Evolutionary conservation across 306 rosid species (phyloP).

Genomic region (Vachellia collinsii): DNA sequence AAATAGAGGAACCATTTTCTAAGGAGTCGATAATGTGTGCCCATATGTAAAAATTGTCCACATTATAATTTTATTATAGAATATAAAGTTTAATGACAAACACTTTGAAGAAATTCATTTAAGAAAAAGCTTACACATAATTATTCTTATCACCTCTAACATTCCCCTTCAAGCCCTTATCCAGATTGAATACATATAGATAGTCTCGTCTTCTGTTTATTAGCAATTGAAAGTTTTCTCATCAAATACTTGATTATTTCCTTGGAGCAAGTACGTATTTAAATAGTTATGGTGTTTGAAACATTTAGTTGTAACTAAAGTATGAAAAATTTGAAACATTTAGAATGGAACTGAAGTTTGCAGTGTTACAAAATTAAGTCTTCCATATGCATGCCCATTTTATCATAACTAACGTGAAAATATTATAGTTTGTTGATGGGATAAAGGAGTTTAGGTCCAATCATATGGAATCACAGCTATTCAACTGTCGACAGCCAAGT

Average conservation of each 20-base stretch:
- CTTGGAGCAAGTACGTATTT: not conserved
- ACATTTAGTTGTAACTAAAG: not conserved
- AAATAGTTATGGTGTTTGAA: not conserved
- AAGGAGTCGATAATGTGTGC: not conserved
- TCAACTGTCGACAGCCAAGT: conserved; percentile 69
- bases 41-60: not conserved
- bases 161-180: not conserved
- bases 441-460: conserved; percentile 47
- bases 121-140: not conserved
- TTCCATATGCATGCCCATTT: conserved; percentile 21
- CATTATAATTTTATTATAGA: not conserved
- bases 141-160: not conserved
- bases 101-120: not conserved
- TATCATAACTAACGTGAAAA: conserved; percentile 26
- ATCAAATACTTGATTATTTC: not conserved
- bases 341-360: not conserved
- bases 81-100: not conserved
- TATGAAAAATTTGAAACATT: not conserved
- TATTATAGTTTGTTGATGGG: conserved; percentile 57
- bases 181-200: not conserved
- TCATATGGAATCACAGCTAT: conserved; percentile 42
- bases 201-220: not conserved
- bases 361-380: not conserved
- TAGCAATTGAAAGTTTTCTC: not conserved
- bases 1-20: not conserved